A percentile compares a stretch with the other conserved stretches of the same genome.
Evolutionary conservation across 257 asterid species (phyloP).

Genomic region (Forsythia viridissima): DNA sequence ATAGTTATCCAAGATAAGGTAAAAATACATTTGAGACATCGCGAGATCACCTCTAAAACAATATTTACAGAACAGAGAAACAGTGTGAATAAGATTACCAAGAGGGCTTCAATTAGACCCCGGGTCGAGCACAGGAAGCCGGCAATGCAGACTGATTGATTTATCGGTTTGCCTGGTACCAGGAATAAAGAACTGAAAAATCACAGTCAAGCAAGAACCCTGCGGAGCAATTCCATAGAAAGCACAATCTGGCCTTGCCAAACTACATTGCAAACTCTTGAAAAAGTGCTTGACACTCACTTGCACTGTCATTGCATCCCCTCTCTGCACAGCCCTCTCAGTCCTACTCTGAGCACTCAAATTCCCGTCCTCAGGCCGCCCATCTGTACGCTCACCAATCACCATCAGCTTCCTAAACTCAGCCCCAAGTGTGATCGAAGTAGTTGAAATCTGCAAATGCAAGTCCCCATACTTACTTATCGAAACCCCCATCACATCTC

Average conservation of each 20-base stretch:
- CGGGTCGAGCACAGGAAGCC: conserved; percentile 92
- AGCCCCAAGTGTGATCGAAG: conserved; percentile 67
- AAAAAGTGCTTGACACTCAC: conserved; percentile 87
- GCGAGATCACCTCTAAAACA: not conserved
- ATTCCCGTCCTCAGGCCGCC: conserved; percentile 38
- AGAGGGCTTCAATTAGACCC: conserved; percentile 57
- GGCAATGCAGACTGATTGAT: conserved; percentile 78
- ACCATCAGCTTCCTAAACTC: conserved; percentile 72
- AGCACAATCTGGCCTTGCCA: conserved; percentile 85
- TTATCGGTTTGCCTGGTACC: conserved; percentile 82
- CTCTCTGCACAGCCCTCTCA: conserved; percentile 65
- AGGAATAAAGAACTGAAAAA: conserved; percentile 86
- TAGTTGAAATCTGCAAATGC: conserved; percentile 73
- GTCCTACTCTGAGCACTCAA: conserved; percentile 60
- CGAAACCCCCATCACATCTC: conserved; percentile 77
- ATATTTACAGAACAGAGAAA: not conserved
- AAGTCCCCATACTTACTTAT: conserved; percentile 78
- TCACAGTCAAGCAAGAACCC: conserved; percentile 73
- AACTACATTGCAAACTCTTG: conserved; percentile 75
- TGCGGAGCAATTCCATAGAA: conserved; percentile 74
- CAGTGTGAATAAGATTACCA: not conserved
- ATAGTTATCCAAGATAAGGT: not conserved
- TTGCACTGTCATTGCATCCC: conserved; percentile 78
- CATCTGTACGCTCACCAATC: conserved; percentile 67
- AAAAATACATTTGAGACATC: not conserved